Percentiles rank a stretch among this genome's conserved stretches.
phyloP scores from a whole-genome alignment of 257 asterid species.

The Rauvolfia tetraphylla region DNA sequence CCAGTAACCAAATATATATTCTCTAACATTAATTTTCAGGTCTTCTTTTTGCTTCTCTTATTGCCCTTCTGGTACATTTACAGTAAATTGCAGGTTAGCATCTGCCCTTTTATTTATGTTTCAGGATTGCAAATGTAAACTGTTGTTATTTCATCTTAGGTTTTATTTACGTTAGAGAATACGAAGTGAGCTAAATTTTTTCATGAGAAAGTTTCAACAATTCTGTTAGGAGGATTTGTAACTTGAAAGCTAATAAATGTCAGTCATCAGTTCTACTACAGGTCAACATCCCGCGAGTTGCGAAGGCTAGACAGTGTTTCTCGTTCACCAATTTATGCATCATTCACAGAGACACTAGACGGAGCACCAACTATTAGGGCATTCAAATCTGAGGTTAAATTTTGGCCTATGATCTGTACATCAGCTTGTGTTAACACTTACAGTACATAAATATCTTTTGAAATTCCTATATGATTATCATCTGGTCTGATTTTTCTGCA shows the following conservation, averaged over 20 bases:
- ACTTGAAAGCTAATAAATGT: constrained; percentile 27
- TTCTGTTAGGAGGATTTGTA: background rate
- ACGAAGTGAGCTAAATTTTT: background rate
- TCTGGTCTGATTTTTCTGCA: background rate
- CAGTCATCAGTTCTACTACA: constrained; percentile 73
- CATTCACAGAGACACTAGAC: constrained; percentile 88
- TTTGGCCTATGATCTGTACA: background rate
- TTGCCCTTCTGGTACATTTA: constrained; percentile 85
- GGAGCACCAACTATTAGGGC: constrained; percentile 95
- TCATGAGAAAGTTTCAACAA: background rate
- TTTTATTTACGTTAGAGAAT: background rate
- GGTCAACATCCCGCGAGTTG: constrained; percentile 93
- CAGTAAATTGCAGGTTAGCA: constrained; percentile 71
- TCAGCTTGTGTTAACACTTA: background rate
- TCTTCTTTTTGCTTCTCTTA: constrained; percentile 61
- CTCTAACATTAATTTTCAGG: constrained; percentile 36
- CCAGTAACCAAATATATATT: background rate
- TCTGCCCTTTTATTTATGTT: constrained; percentile 17
- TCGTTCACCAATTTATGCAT: constrained; percentile 93
- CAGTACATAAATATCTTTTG: background rate
- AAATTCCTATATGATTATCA: background rate
- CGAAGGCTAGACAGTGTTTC: constrained; percentile 96
- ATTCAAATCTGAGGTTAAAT: constrained; percentile 61
- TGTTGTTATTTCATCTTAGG: background rate
- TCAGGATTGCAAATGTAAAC: background rate